A percentile compares a stretch with the other conserved stretches of the same genome.
These are phyloP conservation scores for Sequoia sempervirens DNA, from an alignment of 75 land plant species.

Conservation along the genomic window DNA sequence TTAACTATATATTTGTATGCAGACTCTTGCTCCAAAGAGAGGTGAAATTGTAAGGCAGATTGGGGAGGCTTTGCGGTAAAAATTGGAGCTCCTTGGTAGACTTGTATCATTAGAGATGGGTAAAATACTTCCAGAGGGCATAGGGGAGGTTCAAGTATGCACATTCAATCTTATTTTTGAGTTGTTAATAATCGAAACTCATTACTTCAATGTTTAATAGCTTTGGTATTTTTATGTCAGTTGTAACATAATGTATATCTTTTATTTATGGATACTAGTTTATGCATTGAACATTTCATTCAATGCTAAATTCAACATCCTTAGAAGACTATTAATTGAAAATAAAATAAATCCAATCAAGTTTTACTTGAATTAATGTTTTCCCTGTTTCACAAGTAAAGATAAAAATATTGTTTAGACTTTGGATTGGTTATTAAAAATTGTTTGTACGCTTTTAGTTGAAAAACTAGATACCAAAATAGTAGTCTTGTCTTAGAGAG, in stretches of 20 bases:
- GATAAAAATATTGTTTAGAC: background rate
- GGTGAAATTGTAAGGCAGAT: constrained; percentile 97
- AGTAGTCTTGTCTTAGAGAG: background rate
- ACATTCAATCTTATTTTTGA: background rate
- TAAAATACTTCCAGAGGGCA: constrained; percentile 91
- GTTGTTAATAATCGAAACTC: background rate
- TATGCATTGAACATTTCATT: background rate
- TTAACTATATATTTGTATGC: constrained; percentile 1
- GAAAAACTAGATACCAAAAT: background rate
- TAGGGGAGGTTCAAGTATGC: constrained; percentile 94
- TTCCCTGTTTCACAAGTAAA: background rate
- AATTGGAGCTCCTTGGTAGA: constrained; percentile 69
- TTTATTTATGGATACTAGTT: background rate
- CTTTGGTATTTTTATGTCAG: background rate
- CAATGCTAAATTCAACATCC: background rate
- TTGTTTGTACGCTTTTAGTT: background rate
- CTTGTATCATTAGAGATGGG: constrained; percentile 98
- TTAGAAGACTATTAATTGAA: background rate
- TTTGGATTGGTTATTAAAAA: background rate
- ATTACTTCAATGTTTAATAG: background rate
- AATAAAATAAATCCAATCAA: background rate
- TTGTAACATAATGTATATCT: background rate
- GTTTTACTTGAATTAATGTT: background rate
- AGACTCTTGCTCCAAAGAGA: constrained; percentile 91
- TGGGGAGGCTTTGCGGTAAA: constrained; percentile 82